Evolutionary conservation across 345 rosid genomes (phyloP).

Genomic region (Boechera divaricarpa): DNA sequence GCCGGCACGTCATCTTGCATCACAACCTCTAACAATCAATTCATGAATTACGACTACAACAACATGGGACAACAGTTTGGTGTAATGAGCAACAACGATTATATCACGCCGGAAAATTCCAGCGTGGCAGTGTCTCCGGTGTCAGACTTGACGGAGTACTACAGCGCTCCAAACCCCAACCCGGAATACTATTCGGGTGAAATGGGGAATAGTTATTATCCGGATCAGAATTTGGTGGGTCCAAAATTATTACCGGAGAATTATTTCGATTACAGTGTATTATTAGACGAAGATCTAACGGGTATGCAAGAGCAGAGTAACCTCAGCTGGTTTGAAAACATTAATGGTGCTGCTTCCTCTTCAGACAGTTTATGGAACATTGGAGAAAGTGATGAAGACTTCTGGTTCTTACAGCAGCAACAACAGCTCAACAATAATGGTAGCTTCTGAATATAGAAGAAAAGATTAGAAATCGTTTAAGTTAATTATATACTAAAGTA

Average conservation of each 20-base stretch:
- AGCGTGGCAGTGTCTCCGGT: constrained; percentile 67
- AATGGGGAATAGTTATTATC: constrained; percentile 47
- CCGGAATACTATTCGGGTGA: constrained; percentile 57
- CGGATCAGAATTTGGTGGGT: constrained; percentile 53
- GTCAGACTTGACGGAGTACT: constrained; percentile 74
- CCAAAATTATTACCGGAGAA: constrained; percentile 49
- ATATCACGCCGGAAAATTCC: constrained; percentile 67
- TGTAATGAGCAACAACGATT: constrained; percentile 41
- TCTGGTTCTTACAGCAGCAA: constrained; percentile 70
- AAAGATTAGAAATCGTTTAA: constrained; percentile 26
- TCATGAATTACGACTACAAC: constrained; percentile 38
- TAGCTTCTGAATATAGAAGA: constrained; percentile 48
- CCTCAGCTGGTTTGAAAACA: constrained; percentile 56
- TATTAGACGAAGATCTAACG: constrained; percentile 40
- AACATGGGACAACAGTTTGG: constrained; percentile 47
- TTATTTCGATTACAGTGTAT: constrained; percentile 53
- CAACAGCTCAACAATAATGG: constrained; percentile 59
- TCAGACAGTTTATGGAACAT: constrained; percentile 74
- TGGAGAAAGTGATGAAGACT: constrained; percentile 58
- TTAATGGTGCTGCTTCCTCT: constrained; percentile 46
- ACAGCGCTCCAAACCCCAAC: constrained; percentile 53
- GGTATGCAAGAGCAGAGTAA: constrained; percentile 57
- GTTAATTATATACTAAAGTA: constrained; percentile 24
- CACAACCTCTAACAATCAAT: constrained; percentile 41
- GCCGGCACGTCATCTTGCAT: constrained; percentile 45